Percentiles rank a stretch among this genome's conserved stretches.
These are phyloP conservation scores for Marasmius sp. DNA, from an alignment of 1,284 basidiomycete genomes.

Conservation along the genomic window DNA sequence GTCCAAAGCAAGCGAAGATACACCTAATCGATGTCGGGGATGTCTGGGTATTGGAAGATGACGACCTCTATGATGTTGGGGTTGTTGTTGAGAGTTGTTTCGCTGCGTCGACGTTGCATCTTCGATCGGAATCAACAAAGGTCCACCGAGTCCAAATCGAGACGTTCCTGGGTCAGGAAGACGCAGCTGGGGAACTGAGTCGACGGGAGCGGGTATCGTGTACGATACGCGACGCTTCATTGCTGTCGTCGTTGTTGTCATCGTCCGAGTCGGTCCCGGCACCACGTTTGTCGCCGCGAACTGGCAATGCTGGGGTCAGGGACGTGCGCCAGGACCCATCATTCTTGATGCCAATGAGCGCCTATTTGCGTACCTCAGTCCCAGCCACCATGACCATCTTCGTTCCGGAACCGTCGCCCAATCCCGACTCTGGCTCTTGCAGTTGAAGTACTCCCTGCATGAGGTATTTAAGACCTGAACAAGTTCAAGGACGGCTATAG, in stretches of 20 bases:
- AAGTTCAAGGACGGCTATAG: too few species aligned
- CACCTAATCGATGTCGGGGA: constrained; percentile 85
- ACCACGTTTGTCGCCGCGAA: background rate
- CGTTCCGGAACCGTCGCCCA: too few species aligned
- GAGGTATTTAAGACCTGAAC: too few species aligned
- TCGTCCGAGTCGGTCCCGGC: background rate
- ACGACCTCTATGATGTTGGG: constrained; percentile 18
- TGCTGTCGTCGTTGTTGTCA: background rate
- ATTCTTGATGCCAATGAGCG: too few species aligned
- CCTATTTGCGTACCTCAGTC: too few species aligned
- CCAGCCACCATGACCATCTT: too few species aligned
- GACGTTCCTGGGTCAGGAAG: constrained; percentile 67
- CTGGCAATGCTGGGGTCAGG: too few species aligned
- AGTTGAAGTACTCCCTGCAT: too few species aligned
- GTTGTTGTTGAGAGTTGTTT: constrained; percentile 14
- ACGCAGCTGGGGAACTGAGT: constrained; percentile 62
- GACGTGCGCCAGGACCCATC: too few species aligned
- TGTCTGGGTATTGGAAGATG: constrained; percentile 33
- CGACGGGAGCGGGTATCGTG: constrained; percentile 74
- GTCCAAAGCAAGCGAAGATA: constrained; percentile 86
- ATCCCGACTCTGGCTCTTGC: too few species aligned
- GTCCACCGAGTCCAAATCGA: constrained; percentile 63
- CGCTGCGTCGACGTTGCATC: constrained; percentile 14
- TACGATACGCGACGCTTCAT: constrained; percentile 68
- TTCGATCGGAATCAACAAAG: constrained; percentile 55